phyloP scores from a whole-genome alignment of 495 filamentous ascomycete genomes.

The Oleoguttula mirabilis region DNA sequence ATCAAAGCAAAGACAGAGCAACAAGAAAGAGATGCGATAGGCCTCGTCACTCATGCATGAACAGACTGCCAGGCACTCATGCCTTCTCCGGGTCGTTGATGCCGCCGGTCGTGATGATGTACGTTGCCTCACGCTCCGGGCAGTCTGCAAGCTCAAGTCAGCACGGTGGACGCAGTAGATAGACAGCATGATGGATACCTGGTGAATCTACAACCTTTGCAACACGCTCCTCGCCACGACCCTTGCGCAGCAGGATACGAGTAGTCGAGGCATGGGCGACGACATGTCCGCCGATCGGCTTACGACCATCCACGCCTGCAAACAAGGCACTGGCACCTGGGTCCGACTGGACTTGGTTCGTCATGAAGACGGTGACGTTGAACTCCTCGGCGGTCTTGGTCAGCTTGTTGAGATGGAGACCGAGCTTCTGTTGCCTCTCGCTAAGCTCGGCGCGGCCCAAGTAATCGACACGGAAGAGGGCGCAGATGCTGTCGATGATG shows the following conservation, averaged over 20 bases:
- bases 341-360: constrained; percentile 72
- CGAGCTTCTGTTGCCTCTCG: constrained; percentile 65
- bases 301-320: constrained; percentile 62
- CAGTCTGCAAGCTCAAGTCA: constrained; percentile 40
- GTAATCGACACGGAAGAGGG: constrained; percentile 65
- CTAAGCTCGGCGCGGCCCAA: constrained; percentile 63
- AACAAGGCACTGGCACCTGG: constrained; percentile 74
- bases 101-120: constrained; percentile 68
- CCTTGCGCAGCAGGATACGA: constrained; percentile 61
- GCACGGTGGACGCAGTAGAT: not conserved
- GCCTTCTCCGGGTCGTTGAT: constrained; percentile 61
- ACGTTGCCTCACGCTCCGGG: constrained; percentile 65
- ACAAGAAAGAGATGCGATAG: too few relatives aligned
- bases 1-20: too few relatives aligned
- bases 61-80: too few relatives aligned
- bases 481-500: constrained; percentile 70
- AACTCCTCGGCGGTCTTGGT: constrained; percentile 73
- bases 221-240: constrained; percentile 66
- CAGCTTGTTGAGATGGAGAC: constrained; percentile 55
- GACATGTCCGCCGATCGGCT: constrained; percentile 66
- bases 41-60: too few relatives aligned
- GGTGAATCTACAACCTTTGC: constrained; percentile 72
- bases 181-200: constrained; percentile 33
- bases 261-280: constrained; percentile 70
- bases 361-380: constrained; percentile 67